Percentiles rank a stretch among this genome's conserved stretches.
These are phyloP conservation scores for Lenwebbia sp. DNA, from an alignment of 345 rosid species.

Conservation along the genomic window DNA sequence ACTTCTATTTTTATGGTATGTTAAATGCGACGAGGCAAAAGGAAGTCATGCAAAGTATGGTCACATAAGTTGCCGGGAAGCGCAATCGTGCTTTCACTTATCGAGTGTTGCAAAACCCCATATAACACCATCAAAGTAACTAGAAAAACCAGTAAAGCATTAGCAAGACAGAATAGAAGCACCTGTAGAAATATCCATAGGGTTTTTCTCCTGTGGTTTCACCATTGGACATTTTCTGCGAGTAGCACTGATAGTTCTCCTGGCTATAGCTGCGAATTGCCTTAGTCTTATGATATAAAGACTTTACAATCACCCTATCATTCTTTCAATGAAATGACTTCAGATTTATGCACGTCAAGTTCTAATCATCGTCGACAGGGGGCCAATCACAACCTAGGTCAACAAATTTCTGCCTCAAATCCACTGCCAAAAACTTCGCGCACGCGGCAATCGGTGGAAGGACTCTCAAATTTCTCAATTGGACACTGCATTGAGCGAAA, in stretches of 20 bases:
- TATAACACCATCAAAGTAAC: not conserved
- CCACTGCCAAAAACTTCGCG: not conserved
- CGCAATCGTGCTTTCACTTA: not conserved
- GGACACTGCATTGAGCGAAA: not conserved
- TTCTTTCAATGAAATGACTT: not conserved
- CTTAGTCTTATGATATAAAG: not conserved
- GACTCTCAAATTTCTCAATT: not conserved
- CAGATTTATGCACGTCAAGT: not conserved
- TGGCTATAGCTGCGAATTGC: not conserved
- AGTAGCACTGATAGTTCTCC: accelerated
- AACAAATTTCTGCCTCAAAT: not conserved
- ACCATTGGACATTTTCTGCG: accelerated
- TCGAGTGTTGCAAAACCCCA: not conserved
- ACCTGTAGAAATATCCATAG: not conserved
- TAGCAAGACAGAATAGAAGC: not conserved
- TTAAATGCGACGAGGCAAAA: not conserved
- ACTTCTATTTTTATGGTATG: not conserved
- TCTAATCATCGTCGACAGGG: not conserved
- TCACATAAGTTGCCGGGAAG: not conserved
- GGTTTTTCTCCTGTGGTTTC: not conserved
- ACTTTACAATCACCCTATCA: not conserved
- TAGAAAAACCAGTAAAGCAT: not conserved
- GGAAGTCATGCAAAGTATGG: not conserved
- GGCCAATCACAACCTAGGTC: not conserved
- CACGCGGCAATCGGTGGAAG: not conserved